Base-by-base conservation (phyloP, 2,329 filamentous ascomycete genomes). In the Colletotrichum gloeosporioides region DNA sequence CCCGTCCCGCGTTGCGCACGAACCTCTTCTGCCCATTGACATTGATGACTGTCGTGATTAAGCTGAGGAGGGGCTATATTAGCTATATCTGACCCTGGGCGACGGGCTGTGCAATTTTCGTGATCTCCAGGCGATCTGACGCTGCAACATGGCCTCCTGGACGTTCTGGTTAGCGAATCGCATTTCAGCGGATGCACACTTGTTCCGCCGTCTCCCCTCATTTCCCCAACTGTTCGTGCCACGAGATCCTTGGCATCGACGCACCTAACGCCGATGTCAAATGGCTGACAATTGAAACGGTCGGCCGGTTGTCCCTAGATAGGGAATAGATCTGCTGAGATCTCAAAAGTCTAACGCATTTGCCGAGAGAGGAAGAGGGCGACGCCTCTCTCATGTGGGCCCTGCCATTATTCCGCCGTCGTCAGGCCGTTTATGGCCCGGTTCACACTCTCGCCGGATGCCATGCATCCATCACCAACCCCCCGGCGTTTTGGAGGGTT, bases 201-300 rank as follows among this genome's bases (percentile, higher is more conserved):
- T 70, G 22, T 66, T 25, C 29, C 25, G 8, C 49, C 10, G 32
- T n/a, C 36, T 62, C 69, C 57, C 44, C 44, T 67, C 36, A 53
- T 32, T 66, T 55, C 73, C 69, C 73, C 62, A 71, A 72, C 62
- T 55, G 62, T 72, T 75, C 62, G 72, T 75, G 69, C 61, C 53
- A 72, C 69, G 62, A 61, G 69, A 34, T 62, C 72, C 68, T 55
- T 61, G 69, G 69, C 62, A 62, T 18, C 32, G 57, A 59, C 61
- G n/a, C 57, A 34, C 57, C 62, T 31, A 72, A 75, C 69, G 62
- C 36, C 69, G 39, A 72, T 72, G 69, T 72, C 69, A 75, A 75
- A 75, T 75, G 63, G 62, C 36, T 75, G 69, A 72, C 69, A 72
- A 49, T 62, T 66, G 36, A 75, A 72, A 75, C 62, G 32, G 68